These are phyloP conservation scores for Chalciporus sphaerocephalus DNA, from an alignment of 768 basidiomycete genomes.

Conservation along the genomic window DNA sequence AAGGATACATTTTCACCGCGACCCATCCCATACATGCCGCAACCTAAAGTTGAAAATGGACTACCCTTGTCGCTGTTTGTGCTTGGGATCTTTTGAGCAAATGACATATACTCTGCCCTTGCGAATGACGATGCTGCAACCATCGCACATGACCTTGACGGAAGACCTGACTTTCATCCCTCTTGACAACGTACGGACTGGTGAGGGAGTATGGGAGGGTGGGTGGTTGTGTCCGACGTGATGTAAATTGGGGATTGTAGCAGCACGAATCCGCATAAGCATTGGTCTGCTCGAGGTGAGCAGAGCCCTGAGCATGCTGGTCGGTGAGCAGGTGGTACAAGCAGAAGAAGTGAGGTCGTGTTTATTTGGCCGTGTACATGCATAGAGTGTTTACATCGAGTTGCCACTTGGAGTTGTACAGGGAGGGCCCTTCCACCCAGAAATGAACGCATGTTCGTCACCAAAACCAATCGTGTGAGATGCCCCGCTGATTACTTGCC, in stretches of 20 bases:
- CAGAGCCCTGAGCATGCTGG: conserved; percentile 59
- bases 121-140: conserved; percentile 82
- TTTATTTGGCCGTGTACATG: no score
- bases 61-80: conserved; percentile 88
- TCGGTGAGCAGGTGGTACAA: conserved; percentile 5
- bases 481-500: background rate
- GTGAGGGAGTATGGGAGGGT: conserved; percentile 2
- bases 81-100: conserved; percentile 92
- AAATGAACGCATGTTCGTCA: background rate
- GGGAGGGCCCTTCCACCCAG: no score
- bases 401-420: no score
- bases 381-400: no score
- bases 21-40: background rate
- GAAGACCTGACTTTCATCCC: conserved; percentile 97
- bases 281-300: conserved; percentile 60
- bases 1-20: conserved; percentile 1
- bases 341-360: no score
- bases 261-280: conserved; percentile 47
- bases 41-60: background rate
- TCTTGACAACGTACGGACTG: conserved; percentile 43
- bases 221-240: conserved; percentile 30
- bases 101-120: conserved; percentile 91
- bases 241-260: conserved; percentile 30
- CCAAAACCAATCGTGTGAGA: background rate
- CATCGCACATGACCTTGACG: conserved; percentile 92